Evolutionary conservation across 129 eudicot species (phyloP).

Genomic region (Artemisia tridentata): DNA sequence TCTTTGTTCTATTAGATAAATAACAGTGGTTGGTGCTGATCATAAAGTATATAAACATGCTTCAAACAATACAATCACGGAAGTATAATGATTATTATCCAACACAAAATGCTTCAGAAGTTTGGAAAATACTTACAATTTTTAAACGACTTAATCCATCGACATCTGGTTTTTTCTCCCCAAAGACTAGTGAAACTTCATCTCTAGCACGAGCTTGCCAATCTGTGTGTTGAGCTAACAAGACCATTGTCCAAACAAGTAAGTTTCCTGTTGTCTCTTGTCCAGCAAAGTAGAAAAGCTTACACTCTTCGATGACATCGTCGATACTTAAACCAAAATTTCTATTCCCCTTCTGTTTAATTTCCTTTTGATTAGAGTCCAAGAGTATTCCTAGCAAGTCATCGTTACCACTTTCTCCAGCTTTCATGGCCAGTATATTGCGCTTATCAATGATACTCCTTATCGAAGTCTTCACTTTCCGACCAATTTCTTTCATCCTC

Average conservation of each 20-base stretch:
- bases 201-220: constrained; percentile 37
- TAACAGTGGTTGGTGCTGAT: too few relatives aligned
- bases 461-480: constrained; percentile 10
- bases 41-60: background rate
- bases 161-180: constrained; percentile 20
- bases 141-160: constrained; percentile 33
- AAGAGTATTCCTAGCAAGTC: constrained; percentile 32
- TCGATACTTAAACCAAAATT: constrained; percentile 29
- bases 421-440: constrained; percentile 22
- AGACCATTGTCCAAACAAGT: constrained; percentile 41
- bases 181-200: constrained; percentile 28
- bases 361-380: constrained; percentile 31
- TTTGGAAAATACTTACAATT: constrained; percentile 19
- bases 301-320: constrained; percentile 35
- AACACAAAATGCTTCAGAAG: background rate
- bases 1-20: too few relatives aligned
- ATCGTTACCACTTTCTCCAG: constrained; percentile 8
- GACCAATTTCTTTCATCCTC: constrained; percentile 22
- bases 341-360: constrained; percentile 19
- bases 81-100: too few relatives aligned
- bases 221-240: constrained; percentile 18
- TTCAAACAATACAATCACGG: too few relatives aligned
- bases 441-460: constrained; percentile 25
- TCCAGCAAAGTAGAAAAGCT: constrained; percentile 33
- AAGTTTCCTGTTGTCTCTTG: constrained; percentile 30